Conservation (phyloP, 2,329 filamentous ascomycete genomes). For the Piedraia hortae region DNA sequence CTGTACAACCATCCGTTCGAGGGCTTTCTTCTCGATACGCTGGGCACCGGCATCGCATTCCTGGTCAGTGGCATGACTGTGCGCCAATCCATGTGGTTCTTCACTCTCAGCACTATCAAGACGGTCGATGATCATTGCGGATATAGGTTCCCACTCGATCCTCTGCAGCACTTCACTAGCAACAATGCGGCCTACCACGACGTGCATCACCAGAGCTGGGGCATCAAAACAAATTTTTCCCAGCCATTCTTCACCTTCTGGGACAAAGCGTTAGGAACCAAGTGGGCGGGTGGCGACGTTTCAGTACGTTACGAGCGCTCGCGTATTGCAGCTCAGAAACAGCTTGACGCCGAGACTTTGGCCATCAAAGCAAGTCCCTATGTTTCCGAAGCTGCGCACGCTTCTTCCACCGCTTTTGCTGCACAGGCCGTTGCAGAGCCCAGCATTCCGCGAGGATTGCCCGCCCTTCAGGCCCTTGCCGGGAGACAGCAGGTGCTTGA, state of each 20-base stretch:
- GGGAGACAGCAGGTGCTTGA: slow-evolving; percentile 17
- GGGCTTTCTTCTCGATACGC: slow-evolving; percentile 76
- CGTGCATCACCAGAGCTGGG: slow-evolving; percentile 96
- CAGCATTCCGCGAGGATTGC: slow-evolving; percentile 12
- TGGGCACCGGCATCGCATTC: slow-evolving; percentile 63
- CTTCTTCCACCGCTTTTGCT: slow-evolving; percentile 5
- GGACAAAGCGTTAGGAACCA: slow-evolving; percentile 59
- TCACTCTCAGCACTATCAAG: slow-evolving; percentile 71
- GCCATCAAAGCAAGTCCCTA: slow-evolving; percentile 6
- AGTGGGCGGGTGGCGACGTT: slow-evolving; percentile 45
- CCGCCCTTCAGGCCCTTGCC: slow-evolving; percentile 13
- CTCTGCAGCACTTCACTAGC: slow-evolving; percentile 66
- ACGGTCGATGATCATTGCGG: slow-evolving; percentile 96
- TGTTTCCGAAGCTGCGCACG: slow-evolving; percentile 4
- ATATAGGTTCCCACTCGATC: slow-evolving; percentile 86
- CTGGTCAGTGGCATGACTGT: slow-evolving; percentile 57
- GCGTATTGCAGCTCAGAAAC: slow-evolving; percentile 27
- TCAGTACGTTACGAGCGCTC: slow-evolving; percentile 30
- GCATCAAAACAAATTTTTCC: slow-evolving; percentile 69
- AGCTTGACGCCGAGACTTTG: slow-evolving; percentile 21
- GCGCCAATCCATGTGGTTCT: slow-evolving; percentile 72
- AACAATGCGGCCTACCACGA: slow-evolving; percentile 96
- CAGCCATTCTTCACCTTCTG: slow-evolving; percentile 92
- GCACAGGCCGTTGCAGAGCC: slow-evolving; percentile 5
- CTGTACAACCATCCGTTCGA: slow-evolving; percentile 92